Base-by-base conservation (phyloP, 345 rosid genomes). In the Pugionium dolabratum region DNA sequence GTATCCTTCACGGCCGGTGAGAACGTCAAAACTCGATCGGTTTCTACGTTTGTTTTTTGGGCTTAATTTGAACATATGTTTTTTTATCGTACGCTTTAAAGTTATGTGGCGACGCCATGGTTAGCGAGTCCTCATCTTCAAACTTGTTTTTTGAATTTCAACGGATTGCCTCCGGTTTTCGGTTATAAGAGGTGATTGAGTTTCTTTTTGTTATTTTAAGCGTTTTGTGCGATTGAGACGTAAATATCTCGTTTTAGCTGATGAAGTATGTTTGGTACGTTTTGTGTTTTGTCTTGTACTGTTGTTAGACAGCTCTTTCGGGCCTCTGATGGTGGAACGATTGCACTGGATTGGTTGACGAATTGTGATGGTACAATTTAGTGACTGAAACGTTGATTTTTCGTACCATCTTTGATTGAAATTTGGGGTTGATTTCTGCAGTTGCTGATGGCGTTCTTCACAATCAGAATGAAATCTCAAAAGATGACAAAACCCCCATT, bases 121-220 rank as follows among this genome's bases (percentile, higher is more conserved):
- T 78, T 91, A 35, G 78, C 98, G 7, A 87, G 96, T 64, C 96
- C 96, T 75, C 95, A 91, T 79, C 26, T 91, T n/a, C 96, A 89
- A 72, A 87, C 85, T 9, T 67, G 64, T 65, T 83, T 89, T 54
- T 69, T 92, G 25, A 84, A 81, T 80, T 84, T 85, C 75, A 67
- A 76, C 7, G 96, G 95, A 56, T 76, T 83, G 78, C 92, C 96
- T 71, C 96, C 96, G 0, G 70, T 64, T 73, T 84, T 92, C 66
- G 83, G 70, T 78, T 92, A 89, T 66, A 82, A 62, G 45, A 86
- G 96, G 97, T 91, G 59, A 62, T 47, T 61, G 5, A 4, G 1
- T 4, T 32, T 18, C 9, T 29, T 11, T 7, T 6, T 29, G 7
- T 5, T 49, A 57, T 33, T 18, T 37, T 4, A 2, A 25, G 32